Evolutionary conservation across 768 basidiomycete species (phyloP), one percentile per base, ranked within the genome.

Genomic region (Daedaleopsis nitida): DNA sequence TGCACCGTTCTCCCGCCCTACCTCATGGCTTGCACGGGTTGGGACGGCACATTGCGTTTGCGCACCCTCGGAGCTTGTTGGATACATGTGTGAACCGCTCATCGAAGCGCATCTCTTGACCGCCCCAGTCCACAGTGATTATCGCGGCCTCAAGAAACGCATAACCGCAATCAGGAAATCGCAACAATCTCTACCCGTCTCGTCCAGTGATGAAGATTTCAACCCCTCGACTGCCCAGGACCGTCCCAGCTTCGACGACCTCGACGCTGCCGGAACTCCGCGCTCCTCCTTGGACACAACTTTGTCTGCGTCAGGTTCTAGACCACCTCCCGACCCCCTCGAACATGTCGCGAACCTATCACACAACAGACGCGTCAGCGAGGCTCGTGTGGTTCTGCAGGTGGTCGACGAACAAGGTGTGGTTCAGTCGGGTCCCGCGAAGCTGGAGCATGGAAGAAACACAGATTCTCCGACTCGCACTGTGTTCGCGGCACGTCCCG

Each of bases 131-230:
- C 16, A 23, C 64, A 92, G 91, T 69, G 84, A 92, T 70, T 93
- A 92, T 67, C 81, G 81, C 2, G 83, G 80, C 10, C 81, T 93
- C 16, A 92, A 92, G 73, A 87, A 83, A 63, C 78, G 80, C 14
- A 86, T 92, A 23, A 76, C 77, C 14, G 79, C 80, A 1, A 84
- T 91, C 57, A 80, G 80, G 11, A 44, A 59, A 9, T 62, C 63
- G 10, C 57, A 57, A 7, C 65, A 69, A 35, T 57, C 65, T 37
- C 27, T 44, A 19, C 27, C 45, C 23, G 14, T 17, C 5, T 34
- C 35, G 13, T 38, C 37, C n/a, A 45, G 42, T 35, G 59, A 55
- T 21, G 58, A 55, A 9, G 59, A 27, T 5, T 37, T 37, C 27
- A 50, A 9, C 13, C 57, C 2, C 54, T 60, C 5, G 48, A 57